Evolutionary conservation across 2,329 filamentous ascomycete species (phyloP), one percentile per base, ranked within the genome.

Genomic region (Leptoxyphium fumago): DNA sequence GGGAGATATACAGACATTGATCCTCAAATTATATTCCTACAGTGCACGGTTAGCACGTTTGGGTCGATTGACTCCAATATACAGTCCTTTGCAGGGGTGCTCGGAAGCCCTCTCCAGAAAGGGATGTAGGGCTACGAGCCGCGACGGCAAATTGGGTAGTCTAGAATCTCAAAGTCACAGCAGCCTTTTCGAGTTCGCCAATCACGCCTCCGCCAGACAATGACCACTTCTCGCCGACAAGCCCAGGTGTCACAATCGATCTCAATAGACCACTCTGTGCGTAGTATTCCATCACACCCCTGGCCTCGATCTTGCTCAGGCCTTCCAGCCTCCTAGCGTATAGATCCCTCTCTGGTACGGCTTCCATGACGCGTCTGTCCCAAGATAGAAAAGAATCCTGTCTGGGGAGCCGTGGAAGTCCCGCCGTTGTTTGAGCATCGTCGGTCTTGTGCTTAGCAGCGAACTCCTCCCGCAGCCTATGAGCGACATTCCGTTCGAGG

Each of bases 221-320:
- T 41, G 78, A 79, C 87, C 88, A 94, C 67, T 85, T 84, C 71
- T 93, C 83, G 17, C 74, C 71, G 30, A 95, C 81, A 49, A 74
- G 71, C 50, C 68, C 69, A 57, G 88, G 79, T 55, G 84, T 80
- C 41, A 95, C 72, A 39, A 69, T 71, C 48, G 75, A 70, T 50
- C 83, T 75, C 58, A 94, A 61, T 59, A 94, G 70, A 10, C 89
- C 91, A 61, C 85, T 93, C 30, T 77, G 78, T 5, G 85, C 87
- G 72, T 89, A 96, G 67, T 95, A 96, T 68, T 95, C 87, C 78
- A 96, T 81, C 53, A 94, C 69, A 1, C 78, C 73, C 47, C 81
- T 75, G 10, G 84, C 79, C 65, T 96, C 89, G 2, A 72, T 65
- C 64, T 80, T 84, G 54, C 69, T 80, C 52, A 95, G 56, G 8